phyloP scores from a whole-genome alignment of 768 basidiomycete genomes.

The Russula foetens region DNA sequence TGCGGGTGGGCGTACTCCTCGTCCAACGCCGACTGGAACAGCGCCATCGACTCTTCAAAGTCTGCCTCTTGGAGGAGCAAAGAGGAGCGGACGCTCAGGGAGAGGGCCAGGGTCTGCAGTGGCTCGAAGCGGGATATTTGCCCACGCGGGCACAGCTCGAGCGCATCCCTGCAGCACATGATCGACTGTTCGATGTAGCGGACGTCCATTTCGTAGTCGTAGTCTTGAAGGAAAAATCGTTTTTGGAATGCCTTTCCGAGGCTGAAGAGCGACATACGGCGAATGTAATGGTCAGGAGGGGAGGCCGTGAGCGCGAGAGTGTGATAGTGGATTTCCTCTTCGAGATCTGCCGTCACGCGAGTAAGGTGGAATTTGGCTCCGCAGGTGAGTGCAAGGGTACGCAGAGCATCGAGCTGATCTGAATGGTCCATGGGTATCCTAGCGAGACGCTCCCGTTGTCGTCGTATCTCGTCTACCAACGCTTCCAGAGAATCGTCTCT shows the following conservation, averaged over 20 bases:
- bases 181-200: not conserved
- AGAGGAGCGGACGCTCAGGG: not conserved
- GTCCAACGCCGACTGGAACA: not conserved
- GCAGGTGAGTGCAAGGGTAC: not conserved
- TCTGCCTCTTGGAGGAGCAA: not conserved
- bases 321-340: not conserved
- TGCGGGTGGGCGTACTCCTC: not conserved
- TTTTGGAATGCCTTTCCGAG: not conserved
- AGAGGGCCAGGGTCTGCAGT: not conserved
- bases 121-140: constrained; percentile 9
- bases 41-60: constrained; percentile 1
- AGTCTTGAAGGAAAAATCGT: not conserved
- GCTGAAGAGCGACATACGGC: not conserved
- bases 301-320: constrained; percentile 1
- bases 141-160: not conserved
- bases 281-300: not conserved
- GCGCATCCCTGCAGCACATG: not conserved
- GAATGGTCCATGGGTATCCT: not conserved
- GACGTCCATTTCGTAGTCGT: not conserved
- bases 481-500: not conserved
- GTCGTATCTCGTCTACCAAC: not conserved
- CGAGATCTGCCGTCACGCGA: not conserved
- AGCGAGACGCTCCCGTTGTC: not conserved
- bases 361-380: not conserved
- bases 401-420: not conserved